A percentile compares a stretch with the other conserved stretches of the same genome.
These are phyloP conservation scores for Thinopyrum elongatum DNA, from an alignment of 176 grass and related monocot species.

Conservation along the genomic window DNA sequence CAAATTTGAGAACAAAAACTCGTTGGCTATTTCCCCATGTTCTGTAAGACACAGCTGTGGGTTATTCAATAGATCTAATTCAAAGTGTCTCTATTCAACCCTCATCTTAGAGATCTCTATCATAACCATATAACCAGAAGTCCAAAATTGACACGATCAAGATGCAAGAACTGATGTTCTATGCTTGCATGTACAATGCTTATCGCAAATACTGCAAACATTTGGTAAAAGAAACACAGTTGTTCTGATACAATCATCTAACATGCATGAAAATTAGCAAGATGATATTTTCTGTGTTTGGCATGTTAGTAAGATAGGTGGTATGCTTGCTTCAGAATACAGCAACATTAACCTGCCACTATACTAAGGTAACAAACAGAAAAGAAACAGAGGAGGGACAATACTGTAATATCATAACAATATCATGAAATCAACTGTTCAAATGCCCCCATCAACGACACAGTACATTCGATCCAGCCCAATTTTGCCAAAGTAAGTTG, in stretches of 20 bases:
- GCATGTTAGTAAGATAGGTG: not conserved
- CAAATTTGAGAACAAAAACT: not conserved
- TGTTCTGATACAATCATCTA: not conserved
- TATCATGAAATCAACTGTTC: not conserved
- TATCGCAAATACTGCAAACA: not conserved
- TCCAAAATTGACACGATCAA: constrained; percentile 7
- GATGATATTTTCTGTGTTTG: not conserved
- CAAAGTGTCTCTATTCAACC: not conserved
- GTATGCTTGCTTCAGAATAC: constrained; percentile 15
- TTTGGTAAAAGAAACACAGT: not conserved
- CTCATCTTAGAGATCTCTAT: not conserved
- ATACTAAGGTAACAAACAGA: constrained; percentile 7
- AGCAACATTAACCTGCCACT: not conserved
- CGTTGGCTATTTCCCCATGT: not conserved
- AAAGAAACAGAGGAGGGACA: not conserved
- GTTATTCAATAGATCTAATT: not conserved
- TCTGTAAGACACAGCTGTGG: not conserved
- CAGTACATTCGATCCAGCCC: not conserved
- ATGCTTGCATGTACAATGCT: not conserved
- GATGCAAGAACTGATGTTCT: not conserved
- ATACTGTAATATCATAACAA: not conserved
- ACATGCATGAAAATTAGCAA: constrained; percentile 16
- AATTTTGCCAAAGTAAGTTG: not conserved
- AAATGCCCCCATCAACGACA: not conserved
- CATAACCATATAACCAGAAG: not conserved